These are phyloP conservation scores for Mycosphaerella sp. DNA, from an alignment of 2,329 filamentous ascomycete genomes.

Conservation along the genomic window DNA sequence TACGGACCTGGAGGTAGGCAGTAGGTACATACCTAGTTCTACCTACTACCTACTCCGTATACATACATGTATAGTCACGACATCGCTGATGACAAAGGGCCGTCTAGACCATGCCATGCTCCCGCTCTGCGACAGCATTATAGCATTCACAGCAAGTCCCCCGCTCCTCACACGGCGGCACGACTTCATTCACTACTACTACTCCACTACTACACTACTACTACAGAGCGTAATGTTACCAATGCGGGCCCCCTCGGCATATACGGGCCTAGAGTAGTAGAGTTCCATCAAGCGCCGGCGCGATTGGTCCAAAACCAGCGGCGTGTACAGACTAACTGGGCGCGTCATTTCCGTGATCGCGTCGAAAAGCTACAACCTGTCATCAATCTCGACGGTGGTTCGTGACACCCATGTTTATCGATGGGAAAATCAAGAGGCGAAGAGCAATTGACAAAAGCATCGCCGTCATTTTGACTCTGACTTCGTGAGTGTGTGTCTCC, in stretches of 20 bases:
- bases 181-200: background rate
- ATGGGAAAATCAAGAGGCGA: constrained; percentile 5
- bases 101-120: too few species aligned
- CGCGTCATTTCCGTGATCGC: constrained; percentile 15
- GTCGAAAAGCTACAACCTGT: background rate
- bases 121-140: background rate
- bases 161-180: background rate
- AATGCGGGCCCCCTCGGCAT: background rate
- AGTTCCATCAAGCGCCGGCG: constrained; percentile 2
- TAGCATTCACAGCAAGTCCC: background rate
- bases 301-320: constrained; percentile 6
- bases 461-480: constrained; percentile 1
- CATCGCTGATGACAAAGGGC: too few species aligned
- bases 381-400: constrained; percentile 10
- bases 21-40: too few species aligned
- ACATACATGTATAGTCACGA: too few species aligned
- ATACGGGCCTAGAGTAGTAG: background rate
- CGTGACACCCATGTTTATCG: constrained; percentile 15
- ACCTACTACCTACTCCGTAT: too few species aligned
- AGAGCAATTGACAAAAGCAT: background rate
- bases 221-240: background rate
- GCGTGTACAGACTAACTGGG: constrained; percentile 1
- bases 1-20: too few species aligned
- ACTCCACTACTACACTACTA: too few species aligned
- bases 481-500: constrained; percentile 1